Evolutionary conservation across 352 stramenopile genomes (phyloP), one percentile per base, ranked within the genome.

Genomic region (Thalassiosira mediterranea): DNA sequence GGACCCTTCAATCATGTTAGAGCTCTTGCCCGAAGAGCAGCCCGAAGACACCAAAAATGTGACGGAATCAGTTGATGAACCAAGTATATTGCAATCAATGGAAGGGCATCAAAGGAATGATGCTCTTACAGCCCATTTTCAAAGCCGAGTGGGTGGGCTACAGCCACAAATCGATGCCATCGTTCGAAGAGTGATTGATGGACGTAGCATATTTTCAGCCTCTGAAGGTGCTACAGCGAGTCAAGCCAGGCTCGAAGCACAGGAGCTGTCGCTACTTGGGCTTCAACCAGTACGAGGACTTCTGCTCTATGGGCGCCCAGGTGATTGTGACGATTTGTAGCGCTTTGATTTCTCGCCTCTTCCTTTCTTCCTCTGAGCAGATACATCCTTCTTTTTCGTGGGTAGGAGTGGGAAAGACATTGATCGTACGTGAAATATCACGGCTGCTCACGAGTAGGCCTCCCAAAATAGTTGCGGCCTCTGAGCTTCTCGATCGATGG

Each of bases 401-500:
- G n/a, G n/a, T n/a, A n/a, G 91, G 92, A 19, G 95, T 90, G 74
- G 91, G 91, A 32, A 99, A 99, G 86, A 99, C 97, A 37, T 88
- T 99, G 7, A 99, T 99, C 77, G 97, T 97, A 11, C 91, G 97
- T 11, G 96, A 99, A 88, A 99, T 99, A 86, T 94, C 93, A 29
- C 96, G 97, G 79, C 95, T 97, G 29, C 87, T 99, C 49, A 99
- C 98, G 72, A 95, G 96, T n/a, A 72, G 90, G 44, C 89, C 95
- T 73, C 91, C 93, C 10, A 98, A 99, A 72, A 97, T 99, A 84
- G 97, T 99, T 31, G 99, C 99, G 75, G 97, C 97, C 40, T 97
- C 97, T 0, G 97, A 99, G 83, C 97, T 99, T 76, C 89, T 99
- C 4, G 97, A 99, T 89, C 99, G 99, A 83, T 99, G 97, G 87